Percentiles rank a stretch among this genome's conserved stretches.
Conservation (phyloP, 2,329 filamentous ascomycete genomes). For the Colletotrichum liriopes region DNA sequence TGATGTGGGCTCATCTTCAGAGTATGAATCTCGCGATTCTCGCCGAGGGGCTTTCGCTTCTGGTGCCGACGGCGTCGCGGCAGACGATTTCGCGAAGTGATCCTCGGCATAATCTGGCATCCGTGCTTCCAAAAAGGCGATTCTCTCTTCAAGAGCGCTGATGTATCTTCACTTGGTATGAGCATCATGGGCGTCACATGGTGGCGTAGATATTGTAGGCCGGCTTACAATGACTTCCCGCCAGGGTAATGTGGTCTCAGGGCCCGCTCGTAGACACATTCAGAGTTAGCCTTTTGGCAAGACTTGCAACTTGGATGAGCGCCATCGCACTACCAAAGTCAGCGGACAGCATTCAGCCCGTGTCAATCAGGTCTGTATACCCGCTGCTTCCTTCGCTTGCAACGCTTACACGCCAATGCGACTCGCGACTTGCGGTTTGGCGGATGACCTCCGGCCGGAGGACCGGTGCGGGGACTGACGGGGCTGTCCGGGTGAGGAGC, state of each 20-base stretch:
- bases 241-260: constrained; percentile 49
- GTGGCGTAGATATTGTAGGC: too few species aligned
- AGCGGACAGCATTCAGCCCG: neutral
- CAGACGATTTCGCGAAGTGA: constrained; percentile 42
- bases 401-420: constrained; percentile 47
- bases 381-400: constrained; percentile 48
- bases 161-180: constrained; percentile 45
- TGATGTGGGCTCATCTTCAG: constrained; percentile 44
- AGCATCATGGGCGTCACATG: neutral
- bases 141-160: constrained; percentile 49
- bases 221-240: constrained; percentile 47
- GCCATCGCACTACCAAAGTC: constrained; percentile 45
- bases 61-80: neutral
- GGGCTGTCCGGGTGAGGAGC: constrained; percentile 30
- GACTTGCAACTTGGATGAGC: constrained; percentile 47
- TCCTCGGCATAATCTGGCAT: constrained; percentile 48
- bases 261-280: constrained; percentile 47
- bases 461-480: constrained; percentile 32
- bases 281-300: constrained; percentile 44
- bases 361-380: constrained; percentile 24
- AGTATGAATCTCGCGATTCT: constrained; percentile 35
- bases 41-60: neutral
- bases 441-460: constrained; percentile 1
- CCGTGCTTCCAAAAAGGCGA: constrained; percentile 49
- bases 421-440: constrained; percentile 45